These are phyloP conservation scores for Blastomyces gilchristii DNA, from an alignment of 2,329 filamentous ascomycete genomes.

Conservation along the genomic window DNA sequence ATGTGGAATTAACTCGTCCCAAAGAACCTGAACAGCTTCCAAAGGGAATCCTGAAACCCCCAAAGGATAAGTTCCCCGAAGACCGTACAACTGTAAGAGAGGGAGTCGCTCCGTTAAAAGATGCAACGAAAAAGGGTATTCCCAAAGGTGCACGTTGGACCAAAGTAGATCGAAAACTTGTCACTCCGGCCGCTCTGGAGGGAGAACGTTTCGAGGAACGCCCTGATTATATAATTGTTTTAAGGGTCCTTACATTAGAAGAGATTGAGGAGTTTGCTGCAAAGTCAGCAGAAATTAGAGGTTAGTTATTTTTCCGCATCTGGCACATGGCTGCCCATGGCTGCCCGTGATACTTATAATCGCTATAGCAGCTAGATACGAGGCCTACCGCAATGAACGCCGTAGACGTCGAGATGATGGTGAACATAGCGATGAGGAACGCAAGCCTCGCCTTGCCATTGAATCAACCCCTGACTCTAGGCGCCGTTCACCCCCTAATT, in stretches of 20 bases:
- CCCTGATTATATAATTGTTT: slow-evolving; percentile 87
- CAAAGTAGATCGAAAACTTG: slow-evolving; percentile 76
- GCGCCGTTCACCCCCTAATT: background rate
- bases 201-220: slow-evolving; percentile 82
- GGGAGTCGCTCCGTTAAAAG: slow-evolving; percentile 87
- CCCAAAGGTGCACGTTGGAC: slow-evolving; percentile 80
- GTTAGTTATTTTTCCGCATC: slow-evolving; percentile 37
- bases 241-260: slow-evolving; percentile 75
- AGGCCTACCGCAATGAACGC: slow-evolving; percentile 1
- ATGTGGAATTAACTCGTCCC: slow-evolving; percentile 19
- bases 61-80: slow-evolving; percentile 75
- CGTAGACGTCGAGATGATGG: background rate
- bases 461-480: background rate
- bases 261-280: slow-evolving; percentile 82
- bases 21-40: slow-evolving; percentile 55
- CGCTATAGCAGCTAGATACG: slow-evolving; percentile 17
- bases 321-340: background rate
- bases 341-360: slow-evolving; percentile 12
- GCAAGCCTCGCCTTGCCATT: slow-evolving; percentile 1
- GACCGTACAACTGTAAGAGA: slow-evolving; percentile 73
- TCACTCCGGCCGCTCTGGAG: slow-evolving; percentile 79
- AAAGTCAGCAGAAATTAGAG: slow-evolving; percentile 70
- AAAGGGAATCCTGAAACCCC: slow-evolving; percentile 77
- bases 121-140: slow-evolving; percentile 66
- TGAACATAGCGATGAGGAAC: slow-evolving; percentile 1